Percentiles rank a stretch among this genome's conserved stretches.
Conservation (phyloP, 495 filamentous ascomycete species). For the Penicillium ochrochloron region DNA sequence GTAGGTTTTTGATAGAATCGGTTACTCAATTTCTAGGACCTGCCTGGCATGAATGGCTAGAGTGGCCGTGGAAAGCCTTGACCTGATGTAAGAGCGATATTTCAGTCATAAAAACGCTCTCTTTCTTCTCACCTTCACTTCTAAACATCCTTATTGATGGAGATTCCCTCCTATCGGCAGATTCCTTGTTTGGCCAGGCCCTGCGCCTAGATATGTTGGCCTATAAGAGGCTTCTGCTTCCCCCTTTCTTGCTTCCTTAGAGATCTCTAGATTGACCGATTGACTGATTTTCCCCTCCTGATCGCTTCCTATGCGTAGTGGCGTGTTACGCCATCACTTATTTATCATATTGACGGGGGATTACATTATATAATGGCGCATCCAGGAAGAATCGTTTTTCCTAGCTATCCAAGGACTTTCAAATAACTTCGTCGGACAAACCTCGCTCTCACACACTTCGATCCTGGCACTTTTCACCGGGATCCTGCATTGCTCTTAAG, state of each 20-base stretch:
- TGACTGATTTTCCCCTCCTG: too few relatives aligned
- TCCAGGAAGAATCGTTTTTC: background rate
- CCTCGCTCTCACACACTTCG: background rate
- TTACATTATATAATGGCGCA: background rate
- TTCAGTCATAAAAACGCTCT: background rate
- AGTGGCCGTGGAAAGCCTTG: constrained; percentile 9
- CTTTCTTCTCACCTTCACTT: too few relatives aligned
- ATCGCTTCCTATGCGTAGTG: too few relatives aligned
- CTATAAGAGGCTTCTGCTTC: too few relatives aligned
- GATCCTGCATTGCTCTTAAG: background rate
- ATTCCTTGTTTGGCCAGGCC: too few relatives aligned
- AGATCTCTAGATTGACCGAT: too few relatives aligned
- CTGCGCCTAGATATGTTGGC: too few relatives aligned
- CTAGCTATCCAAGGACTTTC: background rate
- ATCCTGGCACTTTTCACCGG: background rate
- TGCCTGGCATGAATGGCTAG: constrained; percentile 25
- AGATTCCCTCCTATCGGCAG: too few relatives aligned
- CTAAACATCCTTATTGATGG: too few relatives aligned
- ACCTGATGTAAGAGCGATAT: background rate
- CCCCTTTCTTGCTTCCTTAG: too few relatives aligned
- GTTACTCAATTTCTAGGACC: constrained; percentile 19
- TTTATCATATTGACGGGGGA: background rate
- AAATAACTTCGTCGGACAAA: background rate
- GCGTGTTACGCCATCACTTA: background rate
- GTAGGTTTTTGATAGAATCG: constrained; percentile 19